Percentiles rank a stretch among this genome's conserved stretches.
Evolutionary conservation across 805 yeast species (phyloP).

Genomic region (Candida peoriensis): DNA sequence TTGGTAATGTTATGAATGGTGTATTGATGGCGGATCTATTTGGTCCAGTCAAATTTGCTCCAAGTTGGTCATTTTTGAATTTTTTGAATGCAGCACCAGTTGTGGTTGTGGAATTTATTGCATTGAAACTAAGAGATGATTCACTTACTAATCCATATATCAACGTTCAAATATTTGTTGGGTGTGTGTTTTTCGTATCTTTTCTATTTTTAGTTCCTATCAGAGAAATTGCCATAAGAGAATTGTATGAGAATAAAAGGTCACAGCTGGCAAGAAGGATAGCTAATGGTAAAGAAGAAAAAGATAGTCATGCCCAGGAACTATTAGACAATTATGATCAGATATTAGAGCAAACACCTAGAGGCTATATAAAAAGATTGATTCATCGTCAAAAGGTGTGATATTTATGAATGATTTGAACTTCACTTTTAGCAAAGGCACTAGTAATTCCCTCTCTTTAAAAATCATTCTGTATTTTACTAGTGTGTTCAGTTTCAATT

Average conservation of each 20-base stretch:
- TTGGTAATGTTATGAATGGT: slow-evolving; percentile 37
- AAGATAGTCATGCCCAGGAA: neutral
- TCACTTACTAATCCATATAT: slow-evolving; percentile 38
- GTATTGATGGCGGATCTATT: slow-evolving; percentile 38
- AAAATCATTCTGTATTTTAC: no score
- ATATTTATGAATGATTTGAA: no score
- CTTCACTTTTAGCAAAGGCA: no score
- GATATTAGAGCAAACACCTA: slow-evolving; percentile 3
- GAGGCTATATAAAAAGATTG: slow-evolving; percentile 11
- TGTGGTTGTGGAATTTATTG: slow-evolving; percentile 52
- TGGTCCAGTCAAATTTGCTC: slow-evolving; percentile 30
- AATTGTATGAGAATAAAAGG: slow-evolving; percentile 25
- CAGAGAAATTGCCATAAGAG: slow-evolving; percentile 45
- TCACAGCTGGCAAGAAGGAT: slow-evolving; percentile 1
- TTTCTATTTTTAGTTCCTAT: slow-evolving; percentile 37
- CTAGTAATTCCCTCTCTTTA: no score
- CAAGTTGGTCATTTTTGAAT: slow-evolving; percentile 8
- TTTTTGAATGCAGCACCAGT: slow-evolving; percentile 29
- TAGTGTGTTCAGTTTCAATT: no score
- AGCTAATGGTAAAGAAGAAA: neutral
- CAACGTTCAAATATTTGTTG: slow-evolving; percentile 57
- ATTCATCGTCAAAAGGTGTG: slow-evolving; percentile 13
- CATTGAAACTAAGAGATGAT: slow-evolving; percentile 38
- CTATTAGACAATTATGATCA: slow-evolving; percentile 4
- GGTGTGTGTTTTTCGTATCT: slow-evolving; percentile 39